Evolutionary conservation across 1,284 basidiomycete species (phyloP), one percentile per base, ranked within the genome.

Genomic region (Tilletia indica): DNA sequence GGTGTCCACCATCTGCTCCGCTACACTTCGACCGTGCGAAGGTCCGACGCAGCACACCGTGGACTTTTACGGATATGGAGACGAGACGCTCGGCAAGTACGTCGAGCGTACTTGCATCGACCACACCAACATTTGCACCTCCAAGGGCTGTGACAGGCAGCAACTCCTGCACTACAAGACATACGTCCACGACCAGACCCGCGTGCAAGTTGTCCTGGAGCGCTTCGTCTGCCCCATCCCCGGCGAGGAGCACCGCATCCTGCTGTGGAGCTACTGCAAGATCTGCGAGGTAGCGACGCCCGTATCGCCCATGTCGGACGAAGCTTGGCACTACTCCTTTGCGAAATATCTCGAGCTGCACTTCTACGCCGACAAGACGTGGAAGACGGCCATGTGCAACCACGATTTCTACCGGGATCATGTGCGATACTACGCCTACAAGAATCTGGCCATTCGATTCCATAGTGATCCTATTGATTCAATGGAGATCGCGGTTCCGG

Each of bases 361-460:
- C 80, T 95, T 95, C 85, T 95, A 96, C 85, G 92, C 93, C 16
- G 91, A 81, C 72, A 90, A 58, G 89, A 92, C 78, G 91, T 92
- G 76, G 89, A 90, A 80, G 87, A 91, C 61, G 90, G 91, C 73
- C 90, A 91, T 74, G 2, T 99, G 97, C 83, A 88, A 91, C 69
- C 97, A 99, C 85, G 97, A 99, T 82, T 93, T 95, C 70, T 97
- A 94, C 83, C 89, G 91, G 73, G 91, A 97, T 80, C 94, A 98
- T 79, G 90, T 94, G 73, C 91, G 97, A 56, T 98, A 93, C 85
- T 97, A 98, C 85, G 91, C 93, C 19, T 89, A 88, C 70, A 85
- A 86, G 51, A 86, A 87, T 73, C 83, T 88, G 71, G 94, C 93
- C 2, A 89, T 99, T 39, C 91, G 93, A 16, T 94, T 99, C 82